Base-by-base conservation (phyloP, 2,329 filamentous ascomycete species). In the Aureobasidium zeae region DNA sequence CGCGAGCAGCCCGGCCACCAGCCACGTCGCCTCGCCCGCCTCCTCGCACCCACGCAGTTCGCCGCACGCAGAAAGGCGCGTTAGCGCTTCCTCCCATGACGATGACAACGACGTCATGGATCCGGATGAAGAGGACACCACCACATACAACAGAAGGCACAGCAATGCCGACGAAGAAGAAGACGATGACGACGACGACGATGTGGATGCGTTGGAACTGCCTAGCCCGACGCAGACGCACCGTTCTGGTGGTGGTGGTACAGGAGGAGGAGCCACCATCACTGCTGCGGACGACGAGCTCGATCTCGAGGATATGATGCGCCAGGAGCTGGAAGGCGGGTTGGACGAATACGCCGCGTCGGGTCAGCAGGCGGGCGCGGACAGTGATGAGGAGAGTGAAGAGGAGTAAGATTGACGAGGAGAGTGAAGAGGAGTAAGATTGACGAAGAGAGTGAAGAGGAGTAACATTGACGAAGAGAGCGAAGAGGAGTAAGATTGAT, bases 311-410 rank as follows among this genome's bases (percentile, higher is more conserved):
- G 60, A 54, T 13, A 55, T 65, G 54, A 64, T 70, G 56, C 62
- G 65, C 47, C 54, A 62, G 42, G 67, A 63, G 0, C 48, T 63
- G 52, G 55, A 63, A 29, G 58, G 57, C 22, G 55, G 57, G n/a
- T 55, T 56, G 26, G 56, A 58, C 15, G 51, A 50, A 20, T 49
- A 48, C 29, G 49, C 46, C 26, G 43, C 46, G 15, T 45, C 36
- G 32, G 59, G 54, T 20, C 39, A 44, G 15, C 41, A 29, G 17
- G 25, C 25, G 1, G 31, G 30, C 10, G 25, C 59, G 11, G 47
- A 55, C 8, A 60, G 55, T 19, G 60, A 63, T 44, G 63, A 64
- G 48, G 65, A 69, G 51, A 67, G 64, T 47, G 67, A 69, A 44
- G 65, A 68, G 49, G 66, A 69, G 51, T 49, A 37, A 44, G 19